phyloP scores from a whole-genome alignment of 768 basidiomycete species.

The Psilocybe azurescens region DNA sequence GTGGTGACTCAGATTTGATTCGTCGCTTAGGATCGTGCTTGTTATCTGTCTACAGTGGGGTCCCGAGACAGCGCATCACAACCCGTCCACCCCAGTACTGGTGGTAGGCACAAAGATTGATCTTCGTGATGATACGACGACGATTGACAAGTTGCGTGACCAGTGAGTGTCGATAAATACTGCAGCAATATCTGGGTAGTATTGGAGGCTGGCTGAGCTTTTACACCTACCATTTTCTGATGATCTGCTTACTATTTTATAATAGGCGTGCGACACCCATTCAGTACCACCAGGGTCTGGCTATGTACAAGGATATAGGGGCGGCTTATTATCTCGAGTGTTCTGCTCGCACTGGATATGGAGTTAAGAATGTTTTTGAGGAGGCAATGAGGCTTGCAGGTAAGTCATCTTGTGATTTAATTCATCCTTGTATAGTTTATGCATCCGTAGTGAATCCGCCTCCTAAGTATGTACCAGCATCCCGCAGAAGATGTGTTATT shows the following conservation, averaged over 20 bases:
- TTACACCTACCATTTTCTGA: not conserved
- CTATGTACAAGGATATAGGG: slow-evolving; percentile 3
- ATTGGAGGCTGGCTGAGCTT: too few species aligned
- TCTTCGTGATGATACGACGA: slow-evolving; percentile 1
- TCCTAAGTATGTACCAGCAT: not conserved
- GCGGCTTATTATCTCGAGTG: slow-evolving; percentile 7
- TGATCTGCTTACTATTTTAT: not conserved
- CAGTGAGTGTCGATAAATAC: not conserved
- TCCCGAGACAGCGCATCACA: slow-evolving; percentile 1
- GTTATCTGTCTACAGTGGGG: not conserved
- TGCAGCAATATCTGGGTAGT: too few species aligned
- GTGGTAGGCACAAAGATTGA: slow-evolving; percentile 10
- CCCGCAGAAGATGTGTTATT: not conserved
- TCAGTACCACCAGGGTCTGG: not conserved
- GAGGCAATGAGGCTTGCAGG: slow-evolving; percentile 1
- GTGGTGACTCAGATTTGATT: not conserved
- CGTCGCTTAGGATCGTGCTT: not conserved
- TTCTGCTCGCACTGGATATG: not conserved
- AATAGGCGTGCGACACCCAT: not conserved
- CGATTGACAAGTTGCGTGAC: not conserved
- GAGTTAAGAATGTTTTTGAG: not conserved
- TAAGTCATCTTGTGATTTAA: not conserved
- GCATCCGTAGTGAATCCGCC: not conserved
- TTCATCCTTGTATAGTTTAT: not conserved
- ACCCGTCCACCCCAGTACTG: not conserved